phyloP scores from a whole-genome alignment of 2,329 filamentous ascomycete species.

The Sporothrix schenckii region DNA sequence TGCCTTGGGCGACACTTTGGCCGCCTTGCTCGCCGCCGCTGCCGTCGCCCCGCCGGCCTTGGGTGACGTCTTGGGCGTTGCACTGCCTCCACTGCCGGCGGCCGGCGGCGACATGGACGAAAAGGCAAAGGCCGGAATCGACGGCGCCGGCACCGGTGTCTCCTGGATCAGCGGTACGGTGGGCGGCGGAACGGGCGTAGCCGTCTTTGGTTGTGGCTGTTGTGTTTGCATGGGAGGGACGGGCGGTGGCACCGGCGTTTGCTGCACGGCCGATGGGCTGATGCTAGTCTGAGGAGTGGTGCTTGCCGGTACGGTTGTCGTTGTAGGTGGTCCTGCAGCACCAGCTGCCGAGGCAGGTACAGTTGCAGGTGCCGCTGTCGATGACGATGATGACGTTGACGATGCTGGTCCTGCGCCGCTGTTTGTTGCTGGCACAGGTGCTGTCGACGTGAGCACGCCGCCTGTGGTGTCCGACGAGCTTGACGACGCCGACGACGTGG shows the following conservation, averaged over 20 bases:
- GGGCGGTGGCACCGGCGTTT: slow-evolving; percentile 25
- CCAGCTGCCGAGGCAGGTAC: background rate
- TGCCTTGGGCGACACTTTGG: slow-evolving; percentile 1
- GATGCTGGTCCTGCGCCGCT: background rate
- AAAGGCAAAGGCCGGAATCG: slow-evolving; percentile 29
- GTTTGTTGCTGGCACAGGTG: background rate
- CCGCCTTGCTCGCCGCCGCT: background rate
- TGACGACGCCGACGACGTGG: background rate
- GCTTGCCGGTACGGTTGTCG: background rate
- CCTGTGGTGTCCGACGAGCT: background rate
- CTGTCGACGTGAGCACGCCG: background rate
- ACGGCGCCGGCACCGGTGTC: slow-evolving; percentile 34
- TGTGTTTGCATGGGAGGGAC: background rate
- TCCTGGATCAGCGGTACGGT: slow-evolving; percentile 25
- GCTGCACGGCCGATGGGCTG: slow-evolving; percentile 20
- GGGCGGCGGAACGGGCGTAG: slow-evolving; percentile 17
- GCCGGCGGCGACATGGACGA: background rate
- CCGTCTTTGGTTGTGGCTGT: slow-evolving; percentile 10
- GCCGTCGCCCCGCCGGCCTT: background rate
- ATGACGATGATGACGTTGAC: background rate
- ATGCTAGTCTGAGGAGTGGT: background rate
- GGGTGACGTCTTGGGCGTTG: background rate
- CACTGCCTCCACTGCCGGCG: background rate
- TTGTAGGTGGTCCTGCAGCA: background rate
- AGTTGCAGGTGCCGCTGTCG: background rate